Evolutionary conservation across 805 yeast genomes (phyloP), one percentile per base, ranked within the genome.

Genomic region (Candida oleophila): DNA sequence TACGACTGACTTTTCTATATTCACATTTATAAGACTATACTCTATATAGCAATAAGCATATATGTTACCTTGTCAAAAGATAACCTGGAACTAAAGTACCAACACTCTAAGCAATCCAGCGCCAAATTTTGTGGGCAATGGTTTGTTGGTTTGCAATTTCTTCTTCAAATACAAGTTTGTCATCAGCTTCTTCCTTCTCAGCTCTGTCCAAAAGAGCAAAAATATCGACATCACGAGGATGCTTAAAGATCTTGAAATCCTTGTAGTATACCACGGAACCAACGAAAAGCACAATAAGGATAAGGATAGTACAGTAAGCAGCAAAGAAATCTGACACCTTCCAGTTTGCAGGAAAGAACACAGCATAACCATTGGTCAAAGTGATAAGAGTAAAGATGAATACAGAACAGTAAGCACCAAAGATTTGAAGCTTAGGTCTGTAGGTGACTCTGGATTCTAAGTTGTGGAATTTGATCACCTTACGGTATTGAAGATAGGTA

Each of bases 401-500:
- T 34, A 81, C 59, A 4, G 77, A 68, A 44, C 74, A 74, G 56
- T 74, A 81, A 3, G 81, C 73, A 39, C 79, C 73, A 46, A 62
- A 69, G 33, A 82, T 78, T 61, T 78, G 82, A 28, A 73, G 62
- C 32, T 65, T 63, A 2, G 85, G 73, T 53, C 63, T 73, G 68
- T 66, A 82, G 3, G 86, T 78, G 22, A 78, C 64, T 55, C 83
- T 72, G 42, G 77, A 78, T 46, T 64, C 64, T 41, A 81, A 56
- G 39, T 66, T 65, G 54, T 80, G 79, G 62, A 59, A 75, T 7
- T 54, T 51, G 40, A 83, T 69, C 8, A 85, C 89, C 44, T 76
- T 72, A 60, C 80, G 77, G 68, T 86, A 87, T 48, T 82, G 76
- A 37, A 83, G 53, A 59, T 79, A 87, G 20, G 86, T 80, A 39